Evolutionary conservation across 306 rosid species (phyloP).

Genomic region (Crataegus laevigata): DNA sequence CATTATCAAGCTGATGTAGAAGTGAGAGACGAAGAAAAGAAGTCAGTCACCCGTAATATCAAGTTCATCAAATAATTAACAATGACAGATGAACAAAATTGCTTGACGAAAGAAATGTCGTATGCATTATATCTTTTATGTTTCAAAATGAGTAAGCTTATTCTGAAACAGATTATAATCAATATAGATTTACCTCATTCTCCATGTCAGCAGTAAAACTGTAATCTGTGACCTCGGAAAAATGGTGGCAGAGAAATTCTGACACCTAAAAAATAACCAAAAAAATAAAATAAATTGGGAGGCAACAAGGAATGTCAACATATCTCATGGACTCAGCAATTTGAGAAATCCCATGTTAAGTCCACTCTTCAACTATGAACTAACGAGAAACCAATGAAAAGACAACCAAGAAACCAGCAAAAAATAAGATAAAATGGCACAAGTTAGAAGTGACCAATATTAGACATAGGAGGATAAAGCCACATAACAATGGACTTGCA

Average conservation of each 20-base stretch:
- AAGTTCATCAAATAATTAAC: neutral
- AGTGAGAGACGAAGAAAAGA: neutral
- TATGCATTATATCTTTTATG: neutral
- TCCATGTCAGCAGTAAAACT: constrained; percentile 99
- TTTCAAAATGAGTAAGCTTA: neutral
- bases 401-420: neutral
- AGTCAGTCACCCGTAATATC: constrained; percentile 11
- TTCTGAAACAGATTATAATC: neutral
- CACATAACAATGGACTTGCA: neutral
- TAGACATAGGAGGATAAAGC: neutral
- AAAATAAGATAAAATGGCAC: neutral
- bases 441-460: neutral
- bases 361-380: neutral
- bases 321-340: neutral
- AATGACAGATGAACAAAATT: neutral
- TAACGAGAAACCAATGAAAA: neutral
- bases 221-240: constrained; percentile 89
- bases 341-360: neutral
- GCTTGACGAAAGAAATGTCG: neutral
- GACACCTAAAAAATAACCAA: constrained; percentile 62
- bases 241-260: constrained; percentile 85
- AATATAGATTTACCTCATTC: constrained; percentile 61
- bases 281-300: constrained; percentile 11
- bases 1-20: constrained; percentile 83
- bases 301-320: constrained; percentile 1